Evolutionary conservation across 2,329 filamentous ascomycete genomes (phyloP), one percentile per base, ranked within the genome.

Genomic region (Parafenestella ontariensis): DNA sequence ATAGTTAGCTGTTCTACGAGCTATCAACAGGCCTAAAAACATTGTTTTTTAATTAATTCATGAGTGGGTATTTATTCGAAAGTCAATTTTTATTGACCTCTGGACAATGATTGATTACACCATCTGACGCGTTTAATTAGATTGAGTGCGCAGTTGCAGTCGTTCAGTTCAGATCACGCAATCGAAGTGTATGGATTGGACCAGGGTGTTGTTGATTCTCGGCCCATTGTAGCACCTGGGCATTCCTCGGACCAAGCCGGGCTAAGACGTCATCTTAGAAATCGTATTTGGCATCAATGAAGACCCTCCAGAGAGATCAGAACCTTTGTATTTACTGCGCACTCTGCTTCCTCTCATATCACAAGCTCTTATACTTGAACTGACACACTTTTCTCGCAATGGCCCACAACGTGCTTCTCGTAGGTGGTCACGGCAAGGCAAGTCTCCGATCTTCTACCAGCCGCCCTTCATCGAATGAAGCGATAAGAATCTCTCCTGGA

Each of bases 371-470:
- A 26, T 3, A n/a, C 17, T 34, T 36, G 2, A 18, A 26, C 24
- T 46, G 2, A 36, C 17, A 18, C 24, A 5, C 41, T 29, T 41
- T 13, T 10, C 7, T 31, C 28, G 61, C n/a, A 34, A 76, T 74
- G 73, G 54, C 71, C 3, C 71, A 72, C 44, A 62, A 71, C 53
- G 58, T 93, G 54, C 86, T 93, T 56, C 77, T 95, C 62, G 85
- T 95, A 59, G 91, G 91, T 68, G 91, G 91, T 67, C 90, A 93
- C 78, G 91, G 91, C 78, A 91, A 92, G 17, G 28, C 10, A 28
- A 28, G 26, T 28, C 5, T 28, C 10, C 10, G 26, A 28, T 6
- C 26, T 28, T 28, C 26, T 6, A 28, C 26, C 10, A n/a, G n/a
- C n/a, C n/a, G n/a, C n/a, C n/a, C n/a, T n/a, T n/a, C n/a, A n/a